A percentile compares a stretch with the other conserved stretches of the same genome.
Conservation (phyloP, 2,329 filamentous ascomycete species). For the Clonostachys solani region DNA sequence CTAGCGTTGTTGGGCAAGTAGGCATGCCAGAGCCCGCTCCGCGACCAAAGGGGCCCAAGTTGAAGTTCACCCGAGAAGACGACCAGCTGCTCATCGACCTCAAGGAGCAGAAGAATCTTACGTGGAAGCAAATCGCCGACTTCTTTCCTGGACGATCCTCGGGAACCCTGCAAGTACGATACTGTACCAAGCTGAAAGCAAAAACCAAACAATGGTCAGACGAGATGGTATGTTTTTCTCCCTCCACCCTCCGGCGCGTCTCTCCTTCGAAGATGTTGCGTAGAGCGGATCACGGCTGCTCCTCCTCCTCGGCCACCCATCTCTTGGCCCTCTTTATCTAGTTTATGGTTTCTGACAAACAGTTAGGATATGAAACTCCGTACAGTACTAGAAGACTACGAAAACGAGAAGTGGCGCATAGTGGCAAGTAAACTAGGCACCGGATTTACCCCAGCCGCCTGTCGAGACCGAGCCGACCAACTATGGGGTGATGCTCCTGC, state of each 20-base stretch:
- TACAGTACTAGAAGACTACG: slow-evolving; percentile 75
- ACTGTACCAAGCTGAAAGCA: slow-evolving; percentile 91
- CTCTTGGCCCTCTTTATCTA: background rate
- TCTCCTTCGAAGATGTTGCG: too few relatives aligned
- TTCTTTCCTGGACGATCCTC: slow-evolving; percentile 91
- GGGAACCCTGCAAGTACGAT: slow-evolving; percentile 87
- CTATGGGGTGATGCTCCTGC: slow-evolving; percentile 39
- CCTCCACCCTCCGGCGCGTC: background rate
- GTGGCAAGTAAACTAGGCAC: slow-evolving; percentile 87
- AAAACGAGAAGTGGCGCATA: slow-evolving; percentile 90
- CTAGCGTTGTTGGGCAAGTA: slow-evolving; percentile 80
- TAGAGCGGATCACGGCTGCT: too few relatives aligned
- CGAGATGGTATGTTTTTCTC: slow-evolving; percentile 66
- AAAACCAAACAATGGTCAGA: slow-evolving; percentile 93
- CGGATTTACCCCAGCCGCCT: slow-evolving; percentile 83
- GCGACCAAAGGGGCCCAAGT: slow-evolving; percentile 78
- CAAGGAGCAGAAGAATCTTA: slow-evolving; percentile 91
- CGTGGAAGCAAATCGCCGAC: slow-evolving; percentile 96
- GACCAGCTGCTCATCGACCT: slow-evolving; percentile 83
- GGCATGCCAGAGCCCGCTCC: slow-evolving; percentile 85
- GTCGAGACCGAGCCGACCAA: slow-evolving; percentile 73
- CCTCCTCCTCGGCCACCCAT: too few relatives aligned
- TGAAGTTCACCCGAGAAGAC: slow-evolving; percentile 92
- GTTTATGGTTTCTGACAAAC: background rate
- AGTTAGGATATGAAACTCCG: slow-evolving; percentile 71